Percentiles rank a stretch among this genome's conserved stretches.
Evolutionary conservation across 441 rosid species (phyloP).

Genomic region (Pelargonium cotyledonis): DNA sequence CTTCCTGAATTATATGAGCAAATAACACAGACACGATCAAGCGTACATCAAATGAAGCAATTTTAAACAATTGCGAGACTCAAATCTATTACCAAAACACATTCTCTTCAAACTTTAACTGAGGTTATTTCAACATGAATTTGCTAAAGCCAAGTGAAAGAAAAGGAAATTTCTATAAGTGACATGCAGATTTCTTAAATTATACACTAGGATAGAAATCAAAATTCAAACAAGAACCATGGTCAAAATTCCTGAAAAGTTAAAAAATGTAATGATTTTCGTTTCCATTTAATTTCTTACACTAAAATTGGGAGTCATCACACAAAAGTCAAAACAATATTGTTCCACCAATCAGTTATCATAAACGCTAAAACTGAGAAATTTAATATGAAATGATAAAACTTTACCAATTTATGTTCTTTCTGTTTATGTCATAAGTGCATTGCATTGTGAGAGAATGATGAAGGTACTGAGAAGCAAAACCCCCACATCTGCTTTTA

Average conservation of each 20-base stretch:
- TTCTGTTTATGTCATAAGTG: background rate
- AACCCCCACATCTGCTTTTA: background rate
- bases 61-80: background rate
- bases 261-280: background rate
- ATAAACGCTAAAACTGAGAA: background rate
- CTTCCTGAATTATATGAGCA: conserved; percentile 36
- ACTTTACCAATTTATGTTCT: background rate
- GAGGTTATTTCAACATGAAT: too few species aligned
- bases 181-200: background rate
- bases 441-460: background rate
- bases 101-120: too few species aligned
- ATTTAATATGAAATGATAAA: too few species aligned
- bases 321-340: too few species aligned
- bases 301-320: too few species aligned
- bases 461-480: background rate
- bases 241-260: background rate
- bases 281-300: too few species aligned
- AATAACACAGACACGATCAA: background rate
- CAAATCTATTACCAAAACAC: background rate
- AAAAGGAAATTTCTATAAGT: background rate
- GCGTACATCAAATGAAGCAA: background rate
- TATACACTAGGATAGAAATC: background rate
- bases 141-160: too few species aligned
- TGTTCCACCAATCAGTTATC: background rate
- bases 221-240: background rate